Evolutionary conservation across 208 protist genomes (phyloP), one percentile per base, ranked within the genome.

Genomic region (Acanthamoeba triangularis): DNA sequence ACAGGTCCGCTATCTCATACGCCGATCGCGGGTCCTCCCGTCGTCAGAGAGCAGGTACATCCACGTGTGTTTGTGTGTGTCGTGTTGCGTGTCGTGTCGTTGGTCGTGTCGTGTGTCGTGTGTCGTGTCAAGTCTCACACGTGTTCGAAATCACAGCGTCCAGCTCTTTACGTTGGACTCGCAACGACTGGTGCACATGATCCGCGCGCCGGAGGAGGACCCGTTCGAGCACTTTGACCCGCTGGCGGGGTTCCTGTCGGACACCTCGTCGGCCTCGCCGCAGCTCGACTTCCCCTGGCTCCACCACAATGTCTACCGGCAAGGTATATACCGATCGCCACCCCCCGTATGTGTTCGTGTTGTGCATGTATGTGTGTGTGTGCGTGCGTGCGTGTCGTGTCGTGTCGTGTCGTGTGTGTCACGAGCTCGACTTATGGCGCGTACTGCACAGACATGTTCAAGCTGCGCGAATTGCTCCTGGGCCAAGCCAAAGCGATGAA

Each of bases 91-190:
- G 4, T 3, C 41, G 41, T 47, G 41, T n/a, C n/a, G n/a, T n/a
- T n/a, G n/a, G n/a, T n/a, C 41, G 37, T 41, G 37, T 41, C 37
- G 37, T 61, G 54, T 23, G 20, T 13, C 54, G 54, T 61, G 37
- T 28, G 44, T 41, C 10, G 25, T 41, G n/a, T n/a, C n/a, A n/a
- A n/a, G n/a, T n/a, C 33, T 18, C 74, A 56, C 1, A 14, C 74
- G 23, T 54, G 3, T 54, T 18, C 47, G 23, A 84, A 20, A 33
- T 41, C 47, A 18, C 20, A 84, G 74, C 11, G 74, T 49, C 10
- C 74, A 84, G 74, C 44, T 84, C 14, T 84, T 84, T n/a, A 54
- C 74, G 33, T 49, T 84, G 74, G 74, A 84, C n/a, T 84, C 74
- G 13, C 74, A 84, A 14, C 74, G 74, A 23, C n/a, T 84, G 35